Conservation (phyloP, 2,329 filamentous ascomycete genomes). For the Kalmusia sp. region DNA sequence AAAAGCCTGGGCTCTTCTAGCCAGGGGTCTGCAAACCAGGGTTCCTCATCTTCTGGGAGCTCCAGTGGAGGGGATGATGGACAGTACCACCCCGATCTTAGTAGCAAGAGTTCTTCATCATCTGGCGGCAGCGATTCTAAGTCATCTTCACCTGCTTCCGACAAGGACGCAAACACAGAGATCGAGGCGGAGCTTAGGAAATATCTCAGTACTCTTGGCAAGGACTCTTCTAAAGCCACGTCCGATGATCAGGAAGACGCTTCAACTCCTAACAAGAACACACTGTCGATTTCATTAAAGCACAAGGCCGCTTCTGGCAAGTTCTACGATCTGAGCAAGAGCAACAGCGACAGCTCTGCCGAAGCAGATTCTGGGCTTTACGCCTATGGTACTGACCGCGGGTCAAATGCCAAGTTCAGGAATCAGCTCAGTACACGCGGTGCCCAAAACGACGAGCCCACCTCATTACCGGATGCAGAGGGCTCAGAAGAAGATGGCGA, state of each 20-base stretch:
- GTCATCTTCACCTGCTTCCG: background rate
- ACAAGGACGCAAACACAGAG: background rate
- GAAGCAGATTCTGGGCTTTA: no score
- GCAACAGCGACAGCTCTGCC: no score
- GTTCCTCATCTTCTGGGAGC: slow-evolving; percentile 1
- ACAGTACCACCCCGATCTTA: slow-evolving; percentile 18
- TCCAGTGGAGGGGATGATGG: slow-evolving; percentile 14
- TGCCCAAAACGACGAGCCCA: background rate
- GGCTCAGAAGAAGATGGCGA: background rate
- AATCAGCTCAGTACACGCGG: background rate
- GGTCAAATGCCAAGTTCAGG: background rate
- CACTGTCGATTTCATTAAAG: background rate
- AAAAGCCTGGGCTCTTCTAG: no score
- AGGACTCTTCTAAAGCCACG: background rate
- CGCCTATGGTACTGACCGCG: background rate
- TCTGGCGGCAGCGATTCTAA: background rate
- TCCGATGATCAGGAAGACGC: background rate
- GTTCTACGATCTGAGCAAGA: background rate
- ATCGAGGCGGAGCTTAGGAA: slow-evolving; percentile 24
- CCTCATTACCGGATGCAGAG: background rate
- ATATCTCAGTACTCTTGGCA: slow-evolving; percentile 21
- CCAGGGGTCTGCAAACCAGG: no score
- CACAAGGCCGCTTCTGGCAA: background rate
- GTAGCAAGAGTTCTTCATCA: background rate
- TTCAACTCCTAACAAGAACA: background rate